Conservation (phyloP, 306 rosid species). For the Trifolium subterraneum region DNA sequence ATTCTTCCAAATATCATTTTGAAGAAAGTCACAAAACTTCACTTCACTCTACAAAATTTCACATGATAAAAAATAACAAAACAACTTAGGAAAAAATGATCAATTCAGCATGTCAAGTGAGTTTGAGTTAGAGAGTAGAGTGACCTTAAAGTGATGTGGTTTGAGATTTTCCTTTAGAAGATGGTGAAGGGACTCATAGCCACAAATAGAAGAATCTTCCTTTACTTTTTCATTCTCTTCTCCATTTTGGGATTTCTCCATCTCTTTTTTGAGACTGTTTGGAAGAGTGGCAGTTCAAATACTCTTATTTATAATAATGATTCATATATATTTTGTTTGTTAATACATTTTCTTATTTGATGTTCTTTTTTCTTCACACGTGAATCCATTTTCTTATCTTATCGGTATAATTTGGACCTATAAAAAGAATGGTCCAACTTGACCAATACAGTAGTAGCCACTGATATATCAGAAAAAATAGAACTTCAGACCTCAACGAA, state of each 20-base stretch:
- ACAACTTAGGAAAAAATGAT: neutral
- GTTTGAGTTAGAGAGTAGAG: neutral
- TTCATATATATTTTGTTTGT: too few species aligned
- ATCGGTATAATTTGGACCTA: too few species aligned
- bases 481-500: too few species aligned
- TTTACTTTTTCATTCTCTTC: neutral
- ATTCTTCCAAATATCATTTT: neutral
- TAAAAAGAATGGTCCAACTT: too few species aligned
- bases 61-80: neutral
- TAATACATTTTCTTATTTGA: too few species aligned
- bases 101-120: neutral
- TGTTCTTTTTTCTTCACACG: too few species aligned
- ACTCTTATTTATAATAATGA: neutral
- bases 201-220: neutral
- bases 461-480: too few species aligned
- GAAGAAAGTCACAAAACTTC: neutral
- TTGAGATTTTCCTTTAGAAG: neutral
- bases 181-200: slow-evolving; percentile 1
- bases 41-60: neutral
- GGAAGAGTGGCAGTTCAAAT: neutral
- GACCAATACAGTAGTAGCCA: too few species aligned
- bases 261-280: neutral
- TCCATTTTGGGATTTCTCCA: neutral
- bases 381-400: too few species aligned
- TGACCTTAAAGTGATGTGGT: neutral